Evolutionary conservation across 2,329 filamentous ascomycete genomes (phyloP).

Genomic region (Dothideomycetidae sp.): DNA sequence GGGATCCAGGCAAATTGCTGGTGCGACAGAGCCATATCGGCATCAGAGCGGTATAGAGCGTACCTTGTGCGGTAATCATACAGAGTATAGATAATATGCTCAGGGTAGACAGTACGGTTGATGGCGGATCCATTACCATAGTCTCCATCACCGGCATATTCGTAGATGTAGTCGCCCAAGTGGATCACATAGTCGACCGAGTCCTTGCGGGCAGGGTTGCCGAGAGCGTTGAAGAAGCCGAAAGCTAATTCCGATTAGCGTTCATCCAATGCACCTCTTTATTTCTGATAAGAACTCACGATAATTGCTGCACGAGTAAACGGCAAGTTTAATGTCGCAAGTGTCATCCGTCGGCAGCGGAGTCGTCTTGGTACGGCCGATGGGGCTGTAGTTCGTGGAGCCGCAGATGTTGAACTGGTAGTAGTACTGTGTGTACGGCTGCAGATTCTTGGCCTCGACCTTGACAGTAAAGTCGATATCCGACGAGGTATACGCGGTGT

Average conservation of each 20-base stretch:
- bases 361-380: conserved; percentile 58
- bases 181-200: conserved; percentile 35
- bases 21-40: conserved; percentile 43
- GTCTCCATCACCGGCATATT: conserved; percentile 32
- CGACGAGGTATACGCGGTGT: conserved; percentile 52
- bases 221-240: conserved; percentile 33
- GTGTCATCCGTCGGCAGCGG: conserved; percentile 44
- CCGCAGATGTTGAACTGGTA: conserved; percentile 58
- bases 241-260: conserved; percentile 22
- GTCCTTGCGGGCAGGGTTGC: conserved; percentile 28
- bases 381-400: conserved; percentile 44
- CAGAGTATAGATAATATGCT: conserved; percentile 37
- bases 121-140: conserved; percentile 24
- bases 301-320: conserved; percentile 60
- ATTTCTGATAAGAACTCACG: conserved; percentile 31
- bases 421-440: conserved; percentile 51
- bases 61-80: conserved; percentile 46
- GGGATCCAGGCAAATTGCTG: conserved; percentile 47
- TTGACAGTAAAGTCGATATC: conserved; percentile 67
- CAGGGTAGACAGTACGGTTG: conserved; percentile 39
- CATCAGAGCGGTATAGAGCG: conserved; percentile 47
- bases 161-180: conserved; percentile 49
- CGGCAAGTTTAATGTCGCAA: conserved; percentile 45
- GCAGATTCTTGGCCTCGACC: conserved; percentile 49
- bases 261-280: conserved; percentile 12